A percentile compares a stretch with the other conserved stretches of the same genome.
Conservation (phyloP, 2,329 filamentous ascomycete species). For the Ophidiomyces ophidiicola region DNA sequence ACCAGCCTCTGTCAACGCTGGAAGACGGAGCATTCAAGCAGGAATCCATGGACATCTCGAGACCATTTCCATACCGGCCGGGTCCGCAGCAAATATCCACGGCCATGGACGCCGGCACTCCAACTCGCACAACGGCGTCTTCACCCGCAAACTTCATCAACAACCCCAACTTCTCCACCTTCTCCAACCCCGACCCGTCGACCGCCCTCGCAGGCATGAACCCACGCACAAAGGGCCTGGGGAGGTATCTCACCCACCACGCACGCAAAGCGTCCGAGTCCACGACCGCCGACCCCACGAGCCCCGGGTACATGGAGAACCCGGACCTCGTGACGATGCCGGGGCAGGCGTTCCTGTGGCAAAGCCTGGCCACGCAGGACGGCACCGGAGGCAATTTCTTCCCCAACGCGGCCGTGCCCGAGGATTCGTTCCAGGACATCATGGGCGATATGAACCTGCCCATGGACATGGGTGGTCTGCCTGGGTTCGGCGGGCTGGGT, state of each 20-base stretch:
- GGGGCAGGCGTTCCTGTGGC: conserved; percentile 32
- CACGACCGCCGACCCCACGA: conserved; percentile 10
- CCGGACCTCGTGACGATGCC: conserved; percentile 33
- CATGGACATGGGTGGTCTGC: conserved; percentile 15
- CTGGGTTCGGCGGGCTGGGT: conserved; percentile 18
- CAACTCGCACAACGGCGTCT: conserved; percentile 6
- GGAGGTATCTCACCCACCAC: conserved; percentile 1
- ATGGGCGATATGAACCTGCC: conserved; percentile 20
- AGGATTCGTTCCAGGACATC: conserved; percentile 18
- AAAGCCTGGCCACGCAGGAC: conserved; percentile 21
- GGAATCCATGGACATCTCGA: conserved; percentile 8
- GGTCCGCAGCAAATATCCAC: conserved; percentile 7
- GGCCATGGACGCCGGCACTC: conserved; percentile 4
- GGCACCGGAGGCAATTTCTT: conserved; percentile 8
- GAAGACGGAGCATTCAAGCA: conserved; percentile 33
- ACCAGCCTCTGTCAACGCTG: conserved; percentile 37
- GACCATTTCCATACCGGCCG: conserved; percentile 11
- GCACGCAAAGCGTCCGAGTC: conserved; percentile 6
- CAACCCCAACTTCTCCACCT: conserved; percentile 1
- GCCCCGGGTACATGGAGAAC: conserved; percentile 23
- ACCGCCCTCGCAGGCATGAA: conserved; percentile 1
- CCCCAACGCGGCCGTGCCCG: conserved; percentile 18
- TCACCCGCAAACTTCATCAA: conserved; percentile 12
- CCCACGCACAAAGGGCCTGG: conserved; percentile 10
- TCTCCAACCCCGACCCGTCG: conserved; percentile 6